phyloP scores from a whole-genome alignment of 106 monocot genomes.

The Dioscorea dumetorum region DNA sequence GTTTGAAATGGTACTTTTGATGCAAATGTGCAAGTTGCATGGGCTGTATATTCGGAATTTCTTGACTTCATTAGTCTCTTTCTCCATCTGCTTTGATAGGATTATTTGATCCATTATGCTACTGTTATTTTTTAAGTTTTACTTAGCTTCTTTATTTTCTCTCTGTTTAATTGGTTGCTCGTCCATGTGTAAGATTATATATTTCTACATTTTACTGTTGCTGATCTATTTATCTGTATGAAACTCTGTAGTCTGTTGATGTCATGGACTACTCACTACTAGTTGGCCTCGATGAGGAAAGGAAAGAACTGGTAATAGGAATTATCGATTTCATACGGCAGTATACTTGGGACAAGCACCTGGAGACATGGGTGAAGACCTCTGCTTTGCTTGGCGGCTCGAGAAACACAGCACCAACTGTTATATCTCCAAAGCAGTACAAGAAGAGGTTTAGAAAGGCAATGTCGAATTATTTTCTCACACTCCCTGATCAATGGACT shows the following conservation, averaged over 20 bases:
- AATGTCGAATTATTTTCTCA: conserved; percentile 84
- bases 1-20: no score
- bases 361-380: conserved; percentile 92
- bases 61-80: no score
- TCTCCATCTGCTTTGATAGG: no score
- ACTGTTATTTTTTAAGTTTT: no score
- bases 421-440: conserved; percentile 76
- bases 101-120: no score
- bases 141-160: no score
- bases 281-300: conserved; percentile 71
- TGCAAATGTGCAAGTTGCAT: no score
- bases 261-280: conserved; percentile 96
- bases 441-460: conserved; percentile 94
- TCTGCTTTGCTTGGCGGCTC: conserved; percentile 82
- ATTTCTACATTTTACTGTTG: no score
- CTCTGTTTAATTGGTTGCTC: no score
- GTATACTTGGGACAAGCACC: conserved; percentile 93
- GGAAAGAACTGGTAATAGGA: conserved; percentile 78
- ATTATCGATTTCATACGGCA: conserved; percentile 91
- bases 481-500: conserved; percentile 67
- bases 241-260: conserved; percentile 12
- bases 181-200: no score
- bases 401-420: conserved; percentile 66
- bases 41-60: no score
- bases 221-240: no score